These are phyloP conservation scores for Fraxinus excelsior DNA, from an alignment of 257 asterid genomes.

Conservation along the genomic window DNA sequence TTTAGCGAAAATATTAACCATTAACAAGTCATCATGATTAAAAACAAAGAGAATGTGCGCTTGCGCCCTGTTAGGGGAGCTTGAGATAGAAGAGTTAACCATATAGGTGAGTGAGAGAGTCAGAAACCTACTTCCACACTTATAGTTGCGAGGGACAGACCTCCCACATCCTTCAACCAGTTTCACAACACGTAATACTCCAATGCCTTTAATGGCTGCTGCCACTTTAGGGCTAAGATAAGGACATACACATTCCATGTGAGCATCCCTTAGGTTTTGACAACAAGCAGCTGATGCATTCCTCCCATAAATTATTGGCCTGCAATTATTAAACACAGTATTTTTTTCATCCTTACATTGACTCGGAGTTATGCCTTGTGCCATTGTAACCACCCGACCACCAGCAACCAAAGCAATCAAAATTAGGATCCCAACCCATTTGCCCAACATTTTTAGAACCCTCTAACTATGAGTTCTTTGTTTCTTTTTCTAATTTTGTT, in stretches of 20 bases:
- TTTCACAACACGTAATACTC: too few species aligned
- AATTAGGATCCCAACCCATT: too few species aligned
- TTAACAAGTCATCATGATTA: too few species aligned
- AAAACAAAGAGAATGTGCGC: too few species aligned
- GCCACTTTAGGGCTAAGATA: slow-evolving; percentile 4
- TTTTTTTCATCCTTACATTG: background rate
- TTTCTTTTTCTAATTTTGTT: background rate
- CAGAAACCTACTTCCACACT: too few species aligned
- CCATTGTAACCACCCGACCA: background rate
- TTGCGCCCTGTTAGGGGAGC: too few species aligned
- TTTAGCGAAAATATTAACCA: background rate
- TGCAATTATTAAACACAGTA: background rate
- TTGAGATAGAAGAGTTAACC: too few species aligned
- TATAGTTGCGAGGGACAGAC: too few species aligned
- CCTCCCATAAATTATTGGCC: background rate
- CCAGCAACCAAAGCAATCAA: too few species aligned
- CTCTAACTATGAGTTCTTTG: background rate
- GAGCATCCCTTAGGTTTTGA: background rate
- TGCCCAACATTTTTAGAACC: too few species aligned
- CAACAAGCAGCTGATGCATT: slow-evolving; percentile 7
- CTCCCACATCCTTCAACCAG: too few species aligned
- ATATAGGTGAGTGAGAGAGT: too few species aligned
- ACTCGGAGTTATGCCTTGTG: slow-evolving; percentile 4
- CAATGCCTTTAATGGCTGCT: background rate
- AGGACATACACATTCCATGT: slow-evolving; percentile 3